Conservation (phyloP, 176 grass and related monocot genomes). For the Urochloa ruziziensis region DNA sequence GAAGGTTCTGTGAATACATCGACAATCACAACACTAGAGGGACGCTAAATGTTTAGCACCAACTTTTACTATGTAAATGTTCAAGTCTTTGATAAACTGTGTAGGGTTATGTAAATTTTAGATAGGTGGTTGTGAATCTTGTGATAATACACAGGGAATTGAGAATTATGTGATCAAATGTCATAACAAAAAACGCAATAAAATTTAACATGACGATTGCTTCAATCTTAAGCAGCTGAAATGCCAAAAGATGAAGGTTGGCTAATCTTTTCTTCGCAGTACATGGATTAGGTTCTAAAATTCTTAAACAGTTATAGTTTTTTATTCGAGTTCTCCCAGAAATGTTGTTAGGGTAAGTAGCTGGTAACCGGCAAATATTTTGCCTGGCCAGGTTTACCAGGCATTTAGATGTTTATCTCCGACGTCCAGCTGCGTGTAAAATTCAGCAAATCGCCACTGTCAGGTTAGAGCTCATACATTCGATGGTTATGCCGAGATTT, state of each 20-base stretch:
- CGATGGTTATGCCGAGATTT: background rate
- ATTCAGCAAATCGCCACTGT: background rate
- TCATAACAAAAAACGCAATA: background rate
- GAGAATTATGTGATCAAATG: background rate
- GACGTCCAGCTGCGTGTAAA: background rate
- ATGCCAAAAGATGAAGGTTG: background rate
- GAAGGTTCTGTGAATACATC: background rate
- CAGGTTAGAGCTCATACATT: background rate
- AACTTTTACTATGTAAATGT: background rate
- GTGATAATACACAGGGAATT: background rate
- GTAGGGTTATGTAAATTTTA: background rate
- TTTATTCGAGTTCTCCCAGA: background rate
- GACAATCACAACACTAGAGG: background rate
- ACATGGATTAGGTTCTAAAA: background rate
- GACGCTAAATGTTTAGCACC: background rate
- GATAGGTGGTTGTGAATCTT: background rate
- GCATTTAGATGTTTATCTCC: background rate
- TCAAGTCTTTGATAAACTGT: background rate
- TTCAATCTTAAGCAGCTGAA: background rate
- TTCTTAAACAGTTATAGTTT: background rate
- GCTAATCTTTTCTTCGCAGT: background rate
- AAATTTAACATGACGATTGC: background rate
- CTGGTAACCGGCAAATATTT: background rate
- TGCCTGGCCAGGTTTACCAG: background rate
- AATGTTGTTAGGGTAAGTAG: background rate